phyloP scores from a whole-genome alignment of 306 rosid genomes.

The Nissolia schottii region DNA sequence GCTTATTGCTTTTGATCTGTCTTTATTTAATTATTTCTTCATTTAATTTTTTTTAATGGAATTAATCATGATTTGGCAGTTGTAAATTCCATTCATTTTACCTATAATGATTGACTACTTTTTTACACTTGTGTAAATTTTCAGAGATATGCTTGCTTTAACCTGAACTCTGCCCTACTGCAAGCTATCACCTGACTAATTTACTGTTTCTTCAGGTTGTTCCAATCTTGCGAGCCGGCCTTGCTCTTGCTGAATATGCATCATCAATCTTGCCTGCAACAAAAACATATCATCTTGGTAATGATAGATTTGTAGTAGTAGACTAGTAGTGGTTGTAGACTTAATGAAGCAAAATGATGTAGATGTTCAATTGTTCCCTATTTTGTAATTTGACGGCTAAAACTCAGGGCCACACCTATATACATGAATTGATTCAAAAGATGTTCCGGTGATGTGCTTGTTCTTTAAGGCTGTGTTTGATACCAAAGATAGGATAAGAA shows the following conservation, averaged over 20 bases:
- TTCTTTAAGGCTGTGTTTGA: too few species aligned
- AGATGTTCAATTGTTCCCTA: not conserved
- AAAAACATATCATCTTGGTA: constrained; percentile 85
- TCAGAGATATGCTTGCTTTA: not conserved
- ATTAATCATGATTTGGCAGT: not conserved
- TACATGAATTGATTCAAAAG: not conserved
- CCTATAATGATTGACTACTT: not conserved
- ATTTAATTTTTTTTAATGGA: not conserved
- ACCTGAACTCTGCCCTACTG: constrained; percentile 12
- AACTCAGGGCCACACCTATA: not conserved
- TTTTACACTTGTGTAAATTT: not conserved
- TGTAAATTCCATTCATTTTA: not conserved
- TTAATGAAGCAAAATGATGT: not conserved
- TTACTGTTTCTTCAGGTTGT: constrained; percentile 53
- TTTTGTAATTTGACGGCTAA: not conserved
- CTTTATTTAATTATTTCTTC: not conserved
- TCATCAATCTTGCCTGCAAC: constrained; percentile 73
- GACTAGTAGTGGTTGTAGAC: not conserved
- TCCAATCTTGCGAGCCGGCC: constrained; percentile 91
- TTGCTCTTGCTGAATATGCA: constrained; percentile 84
- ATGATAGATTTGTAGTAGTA: constrained; percentile 9
- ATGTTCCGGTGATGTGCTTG: not conserved
- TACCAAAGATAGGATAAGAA: too few species aligned
- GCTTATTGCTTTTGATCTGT: not conserved
- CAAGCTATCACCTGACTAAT: constrained; percentile 11